These are phyloP conservation scores for Adansonia rubrostipa DNA, from an alignment of 441 rosid genomes.

Conservation along the genomic window DNA sequence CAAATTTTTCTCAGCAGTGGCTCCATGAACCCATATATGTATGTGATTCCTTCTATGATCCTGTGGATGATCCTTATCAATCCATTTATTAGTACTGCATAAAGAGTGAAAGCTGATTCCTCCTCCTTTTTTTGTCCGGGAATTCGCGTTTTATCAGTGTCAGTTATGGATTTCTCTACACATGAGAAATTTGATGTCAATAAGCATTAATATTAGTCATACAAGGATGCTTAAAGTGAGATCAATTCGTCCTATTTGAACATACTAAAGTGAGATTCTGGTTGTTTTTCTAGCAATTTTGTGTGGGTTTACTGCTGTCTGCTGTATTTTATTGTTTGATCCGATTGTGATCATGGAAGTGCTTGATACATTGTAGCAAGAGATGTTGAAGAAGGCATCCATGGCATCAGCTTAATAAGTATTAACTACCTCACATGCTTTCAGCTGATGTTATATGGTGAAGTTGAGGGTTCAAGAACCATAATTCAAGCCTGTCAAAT, in stretches of 20 bases:
- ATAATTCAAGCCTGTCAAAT: not conserved
- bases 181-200: not conserved
- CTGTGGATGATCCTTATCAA: not conserved
- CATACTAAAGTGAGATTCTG: not conserved
- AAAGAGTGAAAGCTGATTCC: not conserved
- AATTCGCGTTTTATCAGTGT: not conserved
- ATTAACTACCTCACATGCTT: not conserved
- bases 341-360: not conserved
- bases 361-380: not conserved
- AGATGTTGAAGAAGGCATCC: not conserved
- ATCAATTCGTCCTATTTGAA: no score
- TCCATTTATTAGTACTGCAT: not conserved
- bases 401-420: not conserved
- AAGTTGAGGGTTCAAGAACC: not conserved
- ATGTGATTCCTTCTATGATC: not conserved
- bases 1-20: not conserved
- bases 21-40: not conserved
- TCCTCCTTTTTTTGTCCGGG: not conserved
- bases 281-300: not conserved
- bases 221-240: no score
- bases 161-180: not conserved
- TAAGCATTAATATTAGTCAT: not conserved
- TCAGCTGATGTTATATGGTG: not conserved
- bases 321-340: not conserved
- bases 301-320: not conserved